Conservation (phyloP, 768 basidiomycete species). For the Rhizopogon rudus region DNA sequence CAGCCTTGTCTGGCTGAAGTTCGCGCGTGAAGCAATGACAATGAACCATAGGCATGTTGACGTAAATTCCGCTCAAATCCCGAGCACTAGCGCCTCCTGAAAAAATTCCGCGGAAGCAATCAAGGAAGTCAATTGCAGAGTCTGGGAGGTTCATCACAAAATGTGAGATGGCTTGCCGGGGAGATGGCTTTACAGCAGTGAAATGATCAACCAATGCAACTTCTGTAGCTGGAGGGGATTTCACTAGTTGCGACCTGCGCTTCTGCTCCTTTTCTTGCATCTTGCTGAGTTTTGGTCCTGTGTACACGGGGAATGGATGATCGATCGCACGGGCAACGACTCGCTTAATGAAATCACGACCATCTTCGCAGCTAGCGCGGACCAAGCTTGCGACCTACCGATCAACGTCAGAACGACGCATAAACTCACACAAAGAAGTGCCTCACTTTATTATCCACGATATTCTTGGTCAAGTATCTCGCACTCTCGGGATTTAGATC, state of each 20-base stretch:
- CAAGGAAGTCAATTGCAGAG: slow-evolving; percentile 84
- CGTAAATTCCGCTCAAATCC: slow-evolving; percentile 43
- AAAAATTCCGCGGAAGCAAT: slow-evolving; percentile 74
- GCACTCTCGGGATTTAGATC: slow-evolving; percentile 91
- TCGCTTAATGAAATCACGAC: slow-evolving; percentile 74
- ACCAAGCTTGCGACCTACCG: slow-evolving; percentile 61
- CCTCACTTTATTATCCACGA: slow-evolving; percentile 69
- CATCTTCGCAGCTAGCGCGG: slow-evolving; percentile 77
- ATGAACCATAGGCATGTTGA: slow-evolving; percentile 82
- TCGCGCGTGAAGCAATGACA: slow-evolving; percentile 96
- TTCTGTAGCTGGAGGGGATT: neutral
- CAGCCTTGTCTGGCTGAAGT: slow-evolving; percentile 59
- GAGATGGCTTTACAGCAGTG: slow-evolving; percentile 16
- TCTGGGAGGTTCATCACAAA: slow-evolving; percentile 99
- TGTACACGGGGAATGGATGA: slow-evolving; percentile 61
- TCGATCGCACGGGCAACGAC: slow-evolving; percentile 49
- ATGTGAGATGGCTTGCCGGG: slow-evolving; percentile 64
- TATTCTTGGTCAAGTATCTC: slow-evolving; percentile 72
- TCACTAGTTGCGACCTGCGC: slow-evolving; percentile 20
- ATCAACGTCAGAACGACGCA: slow-evolving; percentile 1
- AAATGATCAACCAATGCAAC: slow-evolving; percentile 1
- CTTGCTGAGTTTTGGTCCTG: slow-evolving; percentile 34
- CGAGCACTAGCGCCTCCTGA: slow-evolving; percentile 30
- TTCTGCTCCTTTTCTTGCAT: slow-evolving; percentile 40
- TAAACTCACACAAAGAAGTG: neutral